A percentile compares a stretch with the other conserved stretches of the same genome.
Evolutionary conservation across 139 green algal genomes (phyloP).

Genomic region (Auxenochlorella protothecoides): DNA sequence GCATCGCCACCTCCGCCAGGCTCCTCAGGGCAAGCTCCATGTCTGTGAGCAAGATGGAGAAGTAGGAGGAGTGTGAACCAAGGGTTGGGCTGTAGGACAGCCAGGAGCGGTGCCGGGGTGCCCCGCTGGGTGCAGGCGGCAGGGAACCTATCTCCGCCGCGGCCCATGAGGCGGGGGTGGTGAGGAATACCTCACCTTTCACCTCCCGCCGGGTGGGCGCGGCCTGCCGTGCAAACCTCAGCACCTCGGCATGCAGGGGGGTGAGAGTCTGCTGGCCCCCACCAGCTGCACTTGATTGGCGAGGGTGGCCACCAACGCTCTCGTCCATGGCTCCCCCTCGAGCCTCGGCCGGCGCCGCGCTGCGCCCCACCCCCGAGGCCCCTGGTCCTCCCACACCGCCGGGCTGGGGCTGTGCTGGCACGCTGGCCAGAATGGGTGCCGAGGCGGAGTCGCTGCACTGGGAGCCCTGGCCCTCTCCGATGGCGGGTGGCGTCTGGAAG

Average conservation of each 20-base stretch:
- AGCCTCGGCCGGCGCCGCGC: not conserved
- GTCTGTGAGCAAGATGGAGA: not conserved
- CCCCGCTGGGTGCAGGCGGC: no score
- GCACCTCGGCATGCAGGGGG: conserved; percentile 42
- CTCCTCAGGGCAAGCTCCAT: conserved; percentile 8
- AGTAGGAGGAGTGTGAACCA: no score
- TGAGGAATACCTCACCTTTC: no score
- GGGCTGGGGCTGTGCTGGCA: not conserved
- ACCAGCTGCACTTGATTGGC: not conserved
- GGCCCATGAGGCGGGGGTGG: no score
- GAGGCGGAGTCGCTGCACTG: no score
- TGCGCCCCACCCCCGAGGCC: not conserved
- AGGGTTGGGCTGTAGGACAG: no score
- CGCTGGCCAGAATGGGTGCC: not conserved
- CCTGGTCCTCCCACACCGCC: no score
- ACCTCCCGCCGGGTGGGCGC: conserved; percentile 20
- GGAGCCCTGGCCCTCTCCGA: no score
- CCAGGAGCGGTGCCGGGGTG: no score
- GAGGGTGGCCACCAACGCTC: not conserved
- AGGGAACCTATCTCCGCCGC: no score
- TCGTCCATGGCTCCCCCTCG: not conserved
- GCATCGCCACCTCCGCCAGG: conserved; percentile 18
- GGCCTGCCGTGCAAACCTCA: conserved; percentile 30
- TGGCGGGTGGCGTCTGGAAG: no score
- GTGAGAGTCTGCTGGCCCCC: not conserved